These are phyloP conservation scores for Trichoderma arundinaceum DNA, from an alignment of 2,329 filamentous ascomycete genomes.

Conservation along the genomic window DNA sequence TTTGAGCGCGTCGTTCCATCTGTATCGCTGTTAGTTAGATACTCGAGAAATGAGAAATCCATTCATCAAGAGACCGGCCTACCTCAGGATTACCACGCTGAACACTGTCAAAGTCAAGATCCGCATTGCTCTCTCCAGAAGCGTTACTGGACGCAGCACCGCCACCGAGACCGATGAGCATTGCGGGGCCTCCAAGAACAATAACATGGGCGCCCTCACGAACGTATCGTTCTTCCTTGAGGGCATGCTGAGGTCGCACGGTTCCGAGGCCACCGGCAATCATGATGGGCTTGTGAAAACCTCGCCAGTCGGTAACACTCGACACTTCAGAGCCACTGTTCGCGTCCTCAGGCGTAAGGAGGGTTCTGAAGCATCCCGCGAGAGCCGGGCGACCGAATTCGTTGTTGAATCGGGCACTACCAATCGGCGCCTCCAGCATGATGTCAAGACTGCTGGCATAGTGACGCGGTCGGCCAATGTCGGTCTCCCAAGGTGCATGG, in stretches of 20 bases:
- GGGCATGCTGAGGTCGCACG: constrained; percentile 85
- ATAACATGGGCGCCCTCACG: constrained; percentile 87
- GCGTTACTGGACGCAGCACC: constrained; percentile 92
- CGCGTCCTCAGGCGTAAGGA: constrained; percentile 61
- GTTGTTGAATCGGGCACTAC: constrained; percentile 95
- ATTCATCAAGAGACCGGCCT: background rate
- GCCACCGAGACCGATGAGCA: constrained; percentile 95
- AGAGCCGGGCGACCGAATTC: constrained; percentile 93
- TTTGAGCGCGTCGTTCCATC: constrained; percentile 92
- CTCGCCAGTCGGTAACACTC: constrained; percentile 64
- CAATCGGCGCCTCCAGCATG: constrained; percentile 96
- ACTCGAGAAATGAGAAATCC: background rate
- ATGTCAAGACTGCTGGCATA: constrained; percentile 95
- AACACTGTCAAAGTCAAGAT: constrained; percentile 95
- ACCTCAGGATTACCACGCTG: constrained; percentile 91
- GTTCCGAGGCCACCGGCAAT: constrained; percentile 95
- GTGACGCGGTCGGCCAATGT: constrained; percentile 87
- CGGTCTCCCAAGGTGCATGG: constrained; percentile 84
- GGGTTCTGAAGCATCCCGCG: constrained; percentile 87
- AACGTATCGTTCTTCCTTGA: constrained; percentile 82
- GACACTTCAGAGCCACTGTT: constrained; percentile 43
- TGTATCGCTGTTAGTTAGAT: constrained; percentile 15
- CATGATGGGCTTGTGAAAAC: constrained; percentile 99
- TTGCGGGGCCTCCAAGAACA: constrained; percentile 92
- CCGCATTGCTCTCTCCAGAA: constrained; percentile 85